phyloP scores from a whole-genome alignment of 2,329 filamentous ascomycete genomes.

The Alternaria infectoria region DNA sequence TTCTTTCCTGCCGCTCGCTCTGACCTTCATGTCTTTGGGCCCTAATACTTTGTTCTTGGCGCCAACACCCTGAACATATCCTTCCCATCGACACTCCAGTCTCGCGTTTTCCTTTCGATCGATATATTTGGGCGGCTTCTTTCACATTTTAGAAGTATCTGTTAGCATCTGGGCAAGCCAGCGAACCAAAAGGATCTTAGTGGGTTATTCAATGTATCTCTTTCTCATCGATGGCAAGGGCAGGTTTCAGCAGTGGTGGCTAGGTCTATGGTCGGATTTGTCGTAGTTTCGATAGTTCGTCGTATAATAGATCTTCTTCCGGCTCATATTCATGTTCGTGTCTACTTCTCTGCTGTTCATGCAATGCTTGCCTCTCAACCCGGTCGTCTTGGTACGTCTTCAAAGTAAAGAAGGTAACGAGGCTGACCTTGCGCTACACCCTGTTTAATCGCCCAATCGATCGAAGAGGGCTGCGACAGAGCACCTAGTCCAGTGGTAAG shows the following conservation, averaged over 20 bases:
- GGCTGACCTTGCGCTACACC: neutral
- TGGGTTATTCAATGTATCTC: constrained; percentile 31
- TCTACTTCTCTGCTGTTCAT: neutral
- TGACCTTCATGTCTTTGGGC: constrained; percentile 16
- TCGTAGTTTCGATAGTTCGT: constrained; percentile 35
- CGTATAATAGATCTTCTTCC: constrained; percentile 34
- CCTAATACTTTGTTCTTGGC: constrained; percentile 30
- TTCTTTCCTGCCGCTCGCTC: constrained; percentile 21
- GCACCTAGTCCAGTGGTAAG: neutral
- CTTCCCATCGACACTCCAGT: constrained; percentile 19
- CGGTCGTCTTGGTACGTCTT: neutral
- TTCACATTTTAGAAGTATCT: constrained; percentile 37
- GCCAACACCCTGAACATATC: constrained; percentile 26
- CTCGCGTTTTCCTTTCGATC: constrained; percentile 15
- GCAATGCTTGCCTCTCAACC: neutral
- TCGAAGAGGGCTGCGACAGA: neutral
- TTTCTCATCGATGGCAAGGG: constrained; percentile 34
- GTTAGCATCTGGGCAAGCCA: constrained; percentile 31
- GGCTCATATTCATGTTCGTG: neutral
- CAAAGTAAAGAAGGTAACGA: neutral
- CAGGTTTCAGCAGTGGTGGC: constrained; percentile 27
- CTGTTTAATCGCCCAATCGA: neutral
- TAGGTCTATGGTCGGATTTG: constrained; percentile 29
- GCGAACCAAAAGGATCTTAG: constrained; percentile 26
- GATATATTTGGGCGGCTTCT: constrained; percentile 19